These are phyloP conservation scores for Geotrichum siamense DNA, from an alignment of 1,139 yeast genomes.

Conservation along the genomic window DNA sequence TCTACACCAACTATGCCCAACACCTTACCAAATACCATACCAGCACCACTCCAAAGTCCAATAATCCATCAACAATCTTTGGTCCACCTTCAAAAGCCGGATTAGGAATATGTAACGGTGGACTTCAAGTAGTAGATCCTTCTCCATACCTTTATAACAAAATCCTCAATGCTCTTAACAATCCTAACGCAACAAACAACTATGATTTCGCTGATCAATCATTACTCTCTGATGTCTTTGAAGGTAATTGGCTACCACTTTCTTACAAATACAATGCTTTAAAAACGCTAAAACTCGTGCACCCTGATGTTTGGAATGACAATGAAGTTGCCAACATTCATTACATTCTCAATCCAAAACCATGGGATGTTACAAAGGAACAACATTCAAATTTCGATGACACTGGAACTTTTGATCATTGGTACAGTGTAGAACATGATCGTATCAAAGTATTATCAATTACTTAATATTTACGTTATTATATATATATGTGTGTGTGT, in stretches of 20 bases:
- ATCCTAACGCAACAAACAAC: conserved; percentile 33
- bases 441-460: not conserved
- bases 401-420: conserved; percentile 32
- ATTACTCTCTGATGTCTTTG: conserved; percentile 46
- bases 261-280: conserved; percentile 48
- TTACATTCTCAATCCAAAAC: conserved; percentile 49
- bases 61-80: not conserved
- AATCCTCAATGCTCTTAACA: conserved; percentile 37
- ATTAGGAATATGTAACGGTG: conserved; percentile 48
- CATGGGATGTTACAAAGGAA: conserved; percentile 43
- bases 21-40: conserved; percentile 18
- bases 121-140: conserved; percentile 46
- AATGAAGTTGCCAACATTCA: conserved; percentile 47
- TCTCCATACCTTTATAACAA: conserved; percentile 32
- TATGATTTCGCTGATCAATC: conserved; percentile 54
- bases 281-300: conserved; percentile 43
- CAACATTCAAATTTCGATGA: conserved; percentile 26
- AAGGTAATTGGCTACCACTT: conserved; percentile 43
- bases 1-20: conserved; percentile 37
- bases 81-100: conserved; percentile 42
- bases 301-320: conserved; percentile 42
- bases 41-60: conserved; percentile 9
- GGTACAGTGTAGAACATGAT: conserved; percentile 28
- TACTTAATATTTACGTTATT: too few relatives aligned
- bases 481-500: too few relatives aligned